Base-by-base conservation (phyloP, 768 basidiomycete species). In the Pleurotus cornucopiae region DNA sequence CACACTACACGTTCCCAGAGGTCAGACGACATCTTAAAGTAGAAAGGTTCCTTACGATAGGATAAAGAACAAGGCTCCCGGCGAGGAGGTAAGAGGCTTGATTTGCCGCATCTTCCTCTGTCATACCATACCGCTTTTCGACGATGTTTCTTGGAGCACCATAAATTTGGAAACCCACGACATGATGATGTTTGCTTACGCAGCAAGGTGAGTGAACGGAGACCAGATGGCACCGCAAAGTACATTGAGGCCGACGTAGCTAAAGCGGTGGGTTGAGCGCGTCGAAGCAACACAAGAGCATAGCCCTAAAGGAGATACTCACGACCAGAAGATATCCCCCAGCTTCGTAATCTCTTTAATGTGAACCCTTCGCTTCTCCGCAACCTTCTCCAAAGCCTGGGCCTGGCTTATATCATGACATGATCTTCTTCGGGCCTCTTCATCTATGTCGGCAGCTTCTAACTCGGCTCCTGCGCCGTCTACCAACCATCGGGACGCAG, bases 301-400 rank as follows among this genome's bases (percentile, higher is more conserved):
- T 16, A 21, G 11, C 2, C 2, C 23, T 54, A 13, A 43, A 7
- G 23, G 9, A 56, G 45, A 39, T 3, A 69, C 84, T 71, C 67
- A 88, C 83, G 82, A 84, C 88, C 88, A 90, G 60, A 90, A 89
- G 9, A 87, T 74, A 65, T 90, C 89, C 3, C 89, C 89, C 3
- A 91, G 74, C 60, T 80, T 78, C 1, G 80, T 76, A 39, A 91
- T 76, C 57, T 88, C 80, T 41, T 71, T 70, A 37, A 89, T 61
- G 55, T 81, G 74, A 14, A 91, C 86, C 61, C 71, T 76, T 37
- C 78, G 78, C 68, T 88, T 89, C 60, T 78, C 78, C 3, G 86
- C 85, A 5, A 88, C 85, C 58, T 76, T 81, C 62, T 83, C 76
- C 47, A 89, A 68, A 13, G 84, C 86, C 61, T 81, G 78, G 0